Evolutionary conservation across 805 yeast species (phyloP), one percentile per base, ranked within the genome.

Genomic region (Zygoascus ofunaensis): DNA sequence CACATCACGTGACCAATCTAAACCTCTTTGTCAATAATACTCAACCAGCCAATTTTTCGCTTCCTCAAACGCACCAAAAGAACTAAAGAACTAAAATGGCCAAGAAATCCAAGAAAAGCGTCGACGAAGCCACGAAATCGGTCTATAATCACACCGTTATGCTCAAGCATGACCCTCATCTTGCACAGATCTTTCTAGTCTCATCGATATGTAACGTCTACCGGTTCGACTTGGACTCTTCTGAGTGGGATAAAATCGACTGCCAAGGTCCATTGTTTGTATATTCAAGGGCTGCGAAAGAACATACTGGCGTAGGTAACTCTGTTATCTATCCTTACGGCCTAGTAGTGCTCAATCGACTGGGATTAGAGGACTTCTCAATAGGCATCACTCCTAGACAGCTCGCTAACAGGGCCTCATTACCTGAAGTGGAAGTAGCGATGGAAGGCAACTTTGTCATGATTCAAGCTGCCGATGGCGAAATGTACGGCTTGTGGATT

Each of bases 181-280:
- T 63, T n/a, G 60, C 60, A 22, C 58, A 62, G 43, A 52, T 67
- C 18, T 54, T 63, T 23, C 57, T 56, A 49, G 56, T 62, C n/a
- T 63, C 70, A 4, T 51, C 69, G 2, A 64, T 66, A 24, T 66
- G 71, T 48, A 65, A 63, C 22, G 64, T 66, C 7, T 67, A 67
- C 54, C 53, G 61, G 49, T 68, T 60, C 50, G 56, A 62, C 39
- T 39, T 57, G 14, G 57, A 48, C 8, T 37, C 49, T 3, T 59
- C 56, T 17, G 59, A 57, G 45, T 66, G 71, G 71, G 65, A 62
- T 34, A 66, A 64, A 51, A 48, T 56, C 22, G 50, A 63, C 42
- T 59, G 58, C 44, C 66, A 64, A 47, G 71, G 71, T 12, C 56
- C 68, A 1, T 39, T 67, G 40, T 65, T 68, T 45, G 55, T 66